These are phyloP conservation scores for Lentinula sp. DNA, from an alignment of 768 basidiomycete species.

Conservation along the genomic window DNA sequence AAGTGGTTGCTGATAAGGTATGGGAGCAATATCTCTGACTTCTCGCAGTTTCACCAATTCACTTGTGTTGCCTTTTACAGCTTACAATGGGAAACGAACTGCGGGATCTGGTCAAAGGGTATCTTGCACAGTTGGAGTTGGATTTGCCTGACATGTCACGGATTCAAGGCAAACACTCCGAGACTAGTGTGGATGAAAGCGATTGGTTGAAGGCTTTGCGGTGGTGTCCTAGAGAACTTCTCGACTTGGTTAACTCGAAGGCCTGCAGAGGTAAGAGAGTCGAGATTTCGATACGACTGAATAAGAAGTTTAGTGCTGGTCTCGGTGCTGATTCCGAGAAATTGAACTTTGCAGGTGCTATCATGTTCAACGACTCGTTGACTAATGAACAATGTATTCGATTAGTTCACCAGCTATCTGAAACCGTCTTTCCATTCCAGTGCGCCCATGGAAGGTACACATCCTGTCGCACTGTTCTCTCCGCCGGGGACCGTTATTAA, in stretches of 20 bases:
- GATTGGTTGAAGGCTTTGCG: slow-evolving; percentile 70
- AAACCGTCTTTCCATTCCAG: slow-evolving; percentile 83
- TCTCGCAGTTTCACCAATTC: slow-evolving; percentile 5
- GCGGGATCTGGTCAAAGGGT: slow-evolving; percentile 68
- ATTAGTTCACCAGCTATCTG: slow-evolving; percentile 61
- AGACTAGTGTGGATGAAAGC: slow-evolving; percentile 11
- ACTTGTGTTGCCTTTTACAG: slow-evolving; percentile 25
- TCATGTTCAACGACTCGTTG: slow-evolving; percentile 93
- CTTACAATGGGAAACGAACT: slow-evolving; percentile 67
- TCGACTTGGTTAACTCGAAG: slow-evolving; percentile 89
- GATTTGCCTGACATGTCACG: slow-evolving; percentile 26
- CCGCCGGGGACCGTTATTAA: slow-evolving; percentile 4
- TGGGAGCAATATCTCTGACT: slow-evolving; percentile 12
- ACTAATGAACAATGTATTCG: slow-evolving; percentile 59
- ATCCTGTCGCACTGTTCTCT: slow-evolving; percentile 2
- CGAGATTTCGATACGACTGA: slow-evolving; percentile 18
- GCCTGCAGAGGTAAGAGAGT: slow-evolving; percentile 91
- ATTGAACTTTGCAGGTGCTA: slow-evolving; percentile 57
- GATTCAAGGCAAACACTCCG: slow-evolving; percentile 17
- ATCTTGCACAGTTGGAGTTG: slow-evolving; percentile 54
- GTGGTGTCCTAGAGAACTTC: slow-evolving; percentile 75
- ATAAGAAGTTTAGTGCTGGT: background rate
- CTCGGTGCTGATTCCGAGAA: background rate
- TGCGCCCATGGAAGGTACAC: slow-evolving; percentile 90
- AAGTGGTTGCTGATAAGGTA: slow-evolving; percentile 66